Base-by-base conservation (phyloP, 768 basidiomycete genomes). In the Boletus fagicola region DNA sequence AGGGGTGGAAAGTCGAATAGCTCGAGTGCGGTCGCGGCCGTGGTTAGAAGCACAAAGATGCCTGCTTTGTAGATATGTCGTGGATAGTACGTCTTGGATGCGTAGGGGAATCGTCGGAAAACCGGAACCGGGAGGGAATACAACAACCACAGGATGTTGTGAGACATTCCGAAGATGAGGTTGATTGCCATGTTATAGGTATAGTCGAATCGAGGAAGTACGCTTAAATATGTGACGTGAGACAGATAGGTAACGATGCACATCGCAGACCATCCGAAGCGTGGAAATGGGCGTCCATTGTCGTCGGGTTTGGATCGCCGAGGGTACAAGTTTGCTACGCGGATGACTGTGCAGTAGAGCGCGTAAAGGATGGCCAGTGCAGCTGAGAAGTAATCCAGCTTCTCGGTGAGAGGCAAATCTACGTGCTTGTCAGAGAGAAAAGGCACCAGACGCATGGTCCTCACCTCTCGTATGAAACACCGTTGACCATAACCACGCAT, bases 311-410 rank as follows among this genome's bases (percentile, higher is more conserved):
- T 73, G 68, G 53, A 65, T 57, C 65, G 63, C 2, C 59, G 38
- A 5, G 83, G 75, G 66, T 93, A 93, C 50, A 94, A 74, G 63
- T 88, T 85, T 66, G 88, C 87, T 18, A 90, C 70, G 5, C 96
- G 90, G 47, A 94, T 76, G 63, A 85, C 78, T 26, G 88, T 83
- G 70, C 83, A 84, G 72, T 91, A 94, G 5, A 98, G 77, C 2
- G 88, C 87, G 62, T 83, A 90, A 26, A 94, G 69, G 61, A 97
- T 94, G 13, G 88, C 86, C 10, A 88, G 73, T 0, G 89, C 94
- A 6, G 97, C 97, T 4, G 92, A 92, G 71, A 98, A 97, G 72
- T 99, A 99, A 67, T 98, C 97, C 68, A 95, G 56, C 62, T 87
- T 90, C 72, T 99, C 97, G 2, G 95, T 98, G 26, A 75, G 68